phyloP scores from a whole-genome alignment of 202 grass and related monocot genomes.

The Setaria viridis region DNA sequence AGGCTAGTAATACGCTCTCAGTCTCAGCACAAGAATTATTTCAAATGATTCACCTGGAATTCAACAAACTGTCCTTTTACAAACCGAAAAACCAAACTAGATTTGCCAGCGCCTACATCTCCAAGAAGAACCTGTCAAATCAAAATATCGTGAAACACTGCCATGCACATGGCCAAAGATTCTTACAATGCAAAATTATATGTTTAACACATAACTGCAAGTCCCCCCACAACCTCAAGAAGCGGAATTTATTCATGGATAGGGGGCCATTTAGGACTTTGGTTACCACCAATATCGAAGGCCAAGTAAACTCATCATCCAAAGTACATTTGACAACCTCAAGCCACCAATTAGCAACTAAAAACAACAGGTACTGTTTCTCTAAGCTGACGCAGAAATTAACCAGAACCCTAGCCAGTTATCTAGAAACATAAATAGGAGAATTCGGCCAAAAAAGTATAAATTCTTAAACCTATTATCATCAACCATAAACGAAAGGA shows the following conservation, averaged over 20 bases:
- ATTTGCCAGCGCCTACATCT: slow-evolving; percentile 93
- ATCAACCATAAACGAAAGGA: slow-evolving; percentile 10
- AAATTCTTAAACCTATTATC: neutral
- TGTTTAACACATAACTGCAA: neutral
- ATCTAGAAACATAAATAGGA: neutral
- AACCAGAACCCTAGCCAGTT: neutral
- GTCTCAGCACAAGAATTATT: neutral
- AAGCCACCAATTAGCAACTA: neutral
- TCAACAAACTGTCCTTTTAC: slow-evolving; percentile 99
- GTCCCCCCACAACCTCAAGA: neutral
- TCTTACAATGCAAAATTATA: slow-evolving; percentile 32
- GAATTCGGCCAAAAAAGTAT: slow-evolving; percentile 27
- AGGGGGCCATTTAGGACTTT: neutral
- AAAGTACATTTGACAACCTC: slow-evolving; percentile 5
- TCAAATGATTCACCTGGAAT: slow-evolving; percentile 70
- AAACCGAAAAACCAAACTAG: slow-evolving; percentile 94
- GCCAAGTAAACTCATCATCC: neutral
- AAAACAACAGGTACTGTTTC: neutral
- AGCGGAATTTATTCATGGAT: slow-evolving; percentile 25
- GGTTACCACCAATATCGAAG: neutral
- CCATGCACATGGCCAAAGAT: neutral
- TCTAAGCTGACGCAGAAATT: neutral
- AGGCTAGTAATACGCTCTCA: neutral
- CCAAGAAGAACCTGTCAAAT: slow-evolving; percentile 91
- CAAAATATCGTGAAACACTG: slow-evolving; percentile 8